Percentiles rank a stretch among this genome's conserved stretches.
These are phyloP conservation scores for Xylaria sp. DNA, from an alignment of 2,329 filamentous ascomycete species.

Conservation along the genomic window DNA sequence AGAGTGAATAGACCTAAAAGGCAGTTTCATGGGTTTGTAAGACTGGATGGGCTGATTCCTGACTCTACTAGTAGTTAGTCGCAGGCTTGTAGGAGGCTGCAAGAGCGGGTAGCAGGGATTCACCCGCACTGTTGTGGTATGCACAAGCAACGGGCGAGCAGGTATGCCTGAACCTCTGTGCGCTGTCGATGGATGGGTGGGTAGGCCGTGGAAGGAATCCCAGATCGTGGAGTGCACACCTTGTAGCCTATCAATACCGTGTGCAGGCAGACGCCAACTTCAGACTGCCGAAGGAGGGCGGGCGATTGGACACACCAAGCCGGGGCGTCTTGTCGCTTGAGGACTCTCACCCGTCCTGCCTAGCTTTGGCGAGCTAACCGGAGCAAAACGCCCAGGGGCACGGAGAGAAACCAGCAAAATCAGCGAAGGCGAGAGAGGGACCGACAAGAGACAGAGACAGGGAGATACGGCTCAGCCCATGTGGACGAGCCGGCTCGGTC, in stretches of 20 bases:
- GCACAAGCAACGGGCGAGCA: slow-evolving; percentile 40
- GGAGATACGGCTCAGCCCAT: slow-evolving; percentile 32
- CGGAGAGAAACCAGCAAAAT: neutral
- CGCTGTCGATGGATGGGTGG: slow-evolving; percentile 13
- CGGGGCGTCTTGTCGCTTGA: slow-evolving; percentile 32
- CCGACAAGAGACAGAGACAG: neutral
- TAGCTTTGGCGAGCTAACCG: slow-evolving; percentile 25
- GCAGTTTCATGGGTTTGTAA: slow-evolving; percentile 11
- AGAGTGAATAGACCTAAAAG: slow-evolving; percentile 12
- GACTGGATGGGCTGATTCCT: slow-evolving; percentile 14
- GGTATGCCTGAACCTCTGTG: slow-evolving; percentile 31
- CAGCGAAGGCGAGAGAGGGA: neutral
- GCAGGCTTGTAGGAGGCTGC: slow-evolving; percentile 40
- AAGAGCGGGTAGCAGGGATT: slow-evolving; percentile 51
- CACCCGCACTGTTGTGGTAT: slow-evolving; percentile 42
- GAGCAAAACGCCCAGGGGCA: slow-evolving; percentile 15
- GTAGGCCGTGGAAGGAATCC: slow-evolving; percentile 31
- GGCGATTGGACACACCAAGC: slow-evolving; percentile 21
- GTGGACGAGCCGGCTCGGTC: slow-evolving; percentile 31
- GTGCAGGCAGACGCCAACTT: slow-evolving; percentile 25
- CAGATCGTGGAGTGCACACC: slow-evolving; percentile 44
- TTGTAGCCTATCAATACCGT: slow-evolving; percentile 35
- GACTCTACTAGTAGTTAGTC: slow-evolving; percentile 23
- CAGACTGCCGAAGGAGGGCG: slow-evolving; percentile 38
- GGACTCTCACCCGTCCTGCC: slow-evolving; percentile 22